phyloP scores from a whole-genome alignment of 345 rosid genomes.

The Crucihimalaya himalaica region DNA sequence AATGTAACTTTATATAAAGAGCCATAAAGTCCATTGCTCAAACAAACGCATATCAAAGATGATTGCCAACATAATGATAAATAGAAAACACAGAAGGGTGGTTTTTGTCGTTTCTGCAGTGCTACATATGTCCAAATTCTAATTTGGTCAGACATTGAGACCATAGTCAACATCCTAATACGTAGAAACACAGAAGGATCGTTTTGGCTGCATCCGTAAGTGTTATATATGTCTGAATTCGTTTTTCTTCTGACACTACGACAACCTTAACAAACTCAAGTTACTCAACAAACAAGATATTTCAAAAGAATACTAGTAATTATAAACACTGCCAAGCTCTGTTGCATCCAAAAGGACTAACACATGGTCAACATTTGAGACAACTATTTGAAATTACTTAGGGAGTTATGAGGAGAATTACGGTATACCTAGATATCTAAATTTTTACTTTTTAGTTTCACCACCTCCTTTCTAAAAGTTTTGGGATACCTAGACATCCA shows the following conservation, averaged over 20 bases:
- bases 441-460: background rate
- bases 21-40: background rate
- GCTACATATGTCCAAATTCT: background rate
- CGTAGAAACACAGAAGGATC: slow-evolving; percentile 10
- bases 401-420: background rate
- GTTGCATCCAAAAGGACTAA: background rate
- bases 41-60: slow-evolving; percentile 12
- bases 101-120: background rate
- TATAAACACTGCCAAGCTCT: slow-evolving; percentile 13
- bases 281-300: background rate
- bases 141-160: background rate
- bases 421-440: background rate
- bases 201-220: background rate
- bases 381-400: too few species aligned
- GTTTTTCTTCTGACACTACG: background rate
- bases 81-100: background rate
- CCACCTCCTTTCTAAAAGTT: slow-evolving; percentile 5
- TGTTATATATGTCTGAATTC: background rate
- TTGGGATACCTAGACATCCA: slow-evolving; percentile 1
- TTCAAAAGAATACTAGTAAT: background rate
- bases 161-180: slow-evolving; percentile 12
- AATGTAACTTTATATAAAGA: background rate
- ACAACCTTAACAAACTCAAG: slow-evolving; percentile 4
- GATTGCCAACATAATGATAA: background rate
- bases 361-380: too few species aligned